Conservation (phyloP, 257 asterid genomes). For the Salvia hispanica region DNA sequence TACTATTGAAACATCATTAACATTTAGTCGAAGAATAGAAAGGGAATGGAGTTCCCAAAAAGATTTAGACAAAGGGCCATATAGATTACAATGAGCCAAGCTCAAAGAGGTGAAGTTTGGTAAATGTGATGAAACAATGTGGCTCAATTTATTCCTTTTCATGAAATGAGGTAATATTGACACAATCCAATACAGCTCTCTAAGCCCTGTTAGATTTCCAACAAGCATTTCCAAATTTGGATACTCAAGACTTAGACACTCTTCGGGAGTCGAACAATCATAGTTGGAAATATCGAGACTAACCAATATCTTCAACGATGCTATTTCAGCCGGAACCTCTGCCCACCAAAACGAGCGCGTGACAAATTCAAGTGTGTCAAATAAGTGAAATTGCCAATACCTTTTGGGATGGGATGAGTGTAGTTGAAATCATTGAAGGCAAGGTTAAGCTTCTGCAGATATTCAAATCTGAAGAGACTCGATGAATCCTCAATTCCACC, state of each 20-base stretch:
- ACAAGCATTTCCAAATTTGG: background rate
- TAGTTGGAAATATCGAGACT: background rate
- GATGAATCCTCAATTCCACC: background rate
- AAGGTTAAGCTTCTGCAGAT: conserved; percentile 2
- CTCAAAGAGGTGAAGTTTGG: background rate
- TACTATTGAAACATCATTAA: background rate
- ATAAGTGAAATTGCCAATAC: background rate
- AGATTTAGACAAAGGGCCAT: background rate
- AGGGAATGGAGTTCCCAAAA: background rate
- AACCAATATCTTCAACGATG: background rate
- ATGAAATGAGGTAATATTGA: too few species aligned
- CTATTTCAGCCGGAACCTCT: background rate
- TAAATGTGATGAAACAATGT: background rate
- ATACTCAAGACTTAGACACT: background rate
- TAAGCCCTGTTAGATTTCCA: background rate
- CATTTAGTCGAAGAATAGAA: background rate
- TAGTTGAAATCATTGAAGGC: background rate
- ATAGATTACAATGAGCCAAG: background rate
- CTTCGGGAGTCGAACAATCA: background rate
- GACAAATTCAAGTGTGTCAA: conserved; percentile 10
- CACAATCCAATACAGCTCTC: too few species aligned
- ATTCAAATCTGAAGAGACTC: background rate
- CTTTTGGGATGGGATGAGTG: background rate
- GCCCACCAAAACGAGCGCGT: background rate
- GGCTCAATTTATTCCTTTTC: background rate